phyloP scores from a whole-genome alignment of 148 eudicot genomes.

The Chenopodium suecicum region DNA sequence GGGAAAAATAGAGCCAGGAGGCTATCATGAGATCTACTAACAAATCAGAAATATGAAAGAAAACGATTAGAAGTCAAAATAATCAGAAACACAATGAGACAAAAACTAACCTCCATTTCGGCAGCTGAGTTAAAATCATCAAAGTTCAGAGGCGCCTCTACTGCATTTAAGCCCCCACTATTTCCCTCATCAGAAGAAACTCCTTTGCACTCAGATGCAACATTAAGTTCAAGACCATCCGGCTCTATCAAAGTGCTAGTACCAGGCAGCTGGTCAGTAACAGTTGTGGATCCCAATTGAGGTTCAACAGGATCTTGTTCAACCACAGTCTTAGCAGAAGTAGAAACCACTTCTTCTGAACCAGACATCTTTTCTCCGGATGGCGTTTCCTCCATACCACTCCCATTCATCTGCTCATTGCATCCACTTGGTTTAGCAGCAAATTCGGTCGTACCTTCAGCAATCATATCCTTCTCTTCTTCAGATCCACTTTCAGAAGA shows the following conservation, averaged over 20 bases:
- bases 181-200: conserved; percentile 30
- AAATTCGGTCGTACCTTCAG: conserved; percentile 22
- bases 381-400: conserved; percentile 15
- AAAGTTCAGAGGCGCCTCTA: conserved; percentile 53
- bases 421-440: conserved; percentile 35
- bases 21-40: not conserved
- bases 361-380: conserved; percentile 19
- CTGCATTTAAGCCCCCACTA: conserved; percentile 18
- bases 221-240: conserved; percentile 29
- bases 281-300: not conserved
- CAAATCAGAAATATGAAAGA: no score
- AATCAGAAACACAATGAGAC: not conserved
- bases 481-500: conserved; percentile 62
- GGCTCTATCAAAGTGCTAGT: not conserved
- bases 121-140: conserved; percentile 59
- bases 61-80: not conserved
- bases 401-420: conserved; percentile 22
- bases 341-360: conserved; percentile 25
- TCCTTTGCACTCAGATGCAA: conserved; percentile 16
- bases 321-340: conserved; percentile 6
- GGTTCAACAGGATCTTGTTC: conserved; percentile 15
- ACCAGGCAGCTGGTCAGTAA: conserved; percentile 18
- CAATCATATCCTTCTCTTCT: conserved; percentile 46
- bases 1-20: not conserved
- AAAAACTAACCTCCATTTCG: conserved; percentile 72